Base-by-base conservation (phyloP, 805 yeast species). In the Lachancea lanzarotensis region DNA sequence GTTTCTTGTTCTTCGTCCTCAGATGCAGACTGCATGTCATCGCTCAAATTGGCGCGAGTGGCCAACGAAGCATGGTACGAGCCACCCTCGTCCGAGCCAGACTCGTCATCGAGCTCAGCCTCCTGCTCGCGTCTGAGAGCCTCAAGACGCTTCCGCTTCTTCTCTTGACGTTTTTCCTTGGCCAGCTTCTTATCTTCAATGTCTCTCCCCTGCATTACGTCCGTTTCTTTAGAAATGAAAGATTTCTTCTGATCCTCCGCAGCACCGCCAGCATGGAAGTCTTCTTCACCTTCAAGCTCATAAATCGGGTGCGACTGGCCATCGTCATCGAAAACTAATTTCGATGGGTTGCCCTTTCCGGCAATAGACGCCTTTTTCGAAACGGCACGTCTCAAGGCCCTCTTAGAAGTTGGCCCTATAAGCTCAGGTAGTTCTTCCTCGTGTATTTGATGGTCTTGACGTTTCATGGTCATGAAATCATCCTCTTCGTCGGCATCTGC, bases 281-380 rank as follows among this genome's bases (percentile, higher is more conserved):
- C 95, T 34, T 81, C 93, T 65, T 88, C 97, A 53, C 84, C 86
- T 60, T 87, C 89, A 48, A 93, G 72, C 66, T 91, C 98, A 59
- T 93, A 93, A 4, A 91, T 71, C 9, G 95, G 85, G 65, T 91
- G 98, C 0, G 98, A 83, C 4, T 72, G 74, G 22, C 99, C 99
- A 2, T 91, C 97, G 50, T 93, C 98, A 60, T 93, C 99, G 59
- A 91, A 93, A 45, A 77, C 73, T 54, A 91, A 63, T 62, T 89
- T 93, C 17, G 84, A 79, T 15, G 96, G 83, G 46, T 78, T 76
- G 1, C 87, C 86, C 50, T 75, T 76, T 12, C 72, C 61, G 38
- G 80, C 69, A 19, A 79, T 53, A 1, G 89, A 76, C 33, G 78
- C 75, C 62, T 91, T 93, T 70, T 85, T 89, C 11, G 96, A 86